phyloP scores from a whole-genome alignment of 805 yeast species.

The Lachancea fermentati region DNA sequence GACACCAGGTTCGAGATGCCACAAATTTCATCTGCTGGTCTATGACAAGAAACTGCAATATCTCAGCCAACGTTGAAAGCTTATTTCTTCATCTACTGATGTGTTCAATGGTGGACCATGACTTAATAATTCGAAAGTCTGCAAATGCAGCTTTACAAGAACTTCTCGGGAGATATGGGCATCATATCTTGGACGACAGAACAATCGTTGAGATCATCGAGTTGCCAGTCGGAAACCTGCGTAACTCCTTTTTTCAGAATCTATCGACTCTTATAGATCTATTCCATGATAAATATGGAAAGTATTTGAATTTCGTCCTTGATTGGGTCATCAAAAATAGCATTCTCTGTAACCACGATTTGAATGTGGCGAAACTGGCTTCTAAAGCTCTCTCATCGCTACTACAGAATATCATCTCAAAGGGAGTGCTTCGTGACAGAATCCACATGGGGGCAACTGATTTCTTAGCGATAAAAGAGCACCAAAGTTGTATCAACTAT shows the following conservation, averaged over 20 bases:
- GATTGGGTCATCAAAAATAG: slow-evolving; percentile 22
- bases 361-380: slow-evolving; percentile 6
- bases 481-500: not conserved
- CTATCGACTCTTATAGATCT: slow-evolving; percentile 27
- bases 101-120: slow-evolving; percentile 63
- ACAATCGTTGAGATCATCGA: slow-evolving; percentile 48
- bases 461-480: not conserved
- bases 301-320: slow-evolving; percentile 17
- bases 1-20: slow-evolving; percentile 74
- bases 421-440: not conserved
- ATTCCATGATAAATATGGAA: slow-evolving; percentile 17
- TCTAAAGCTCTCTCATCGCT: not conserved
- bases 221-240: slow-evolving; percentile 45
- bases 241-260: slow-evolving; percentile 37
- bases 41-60: slow-evolving; percentile 36
- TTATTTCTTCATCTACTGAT: slow-evolving; percentile 37
- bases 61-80: slow-evolving; percentile 13
- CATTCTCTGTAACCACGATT: slow-evolving; percentile 18
- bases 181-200: slow-evolving; percentile 26
- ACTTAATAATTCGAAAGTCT: slow-evolving; percentile 70
- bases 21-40: slow-evolving; percentile 87
- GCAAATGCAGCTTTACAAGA: slow-evolving; percentile 87
- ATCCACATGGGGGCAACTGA: not conserved
- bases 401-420: not conserved
- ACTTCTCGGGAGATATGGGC: slow-evolving; percentile 61